Evolutionary conservation across 1,284 basidiomycete genomes (phyloP), one percentile per base, ranked within the genome.

Genomic region (Earliella scabrosa): DNA sequence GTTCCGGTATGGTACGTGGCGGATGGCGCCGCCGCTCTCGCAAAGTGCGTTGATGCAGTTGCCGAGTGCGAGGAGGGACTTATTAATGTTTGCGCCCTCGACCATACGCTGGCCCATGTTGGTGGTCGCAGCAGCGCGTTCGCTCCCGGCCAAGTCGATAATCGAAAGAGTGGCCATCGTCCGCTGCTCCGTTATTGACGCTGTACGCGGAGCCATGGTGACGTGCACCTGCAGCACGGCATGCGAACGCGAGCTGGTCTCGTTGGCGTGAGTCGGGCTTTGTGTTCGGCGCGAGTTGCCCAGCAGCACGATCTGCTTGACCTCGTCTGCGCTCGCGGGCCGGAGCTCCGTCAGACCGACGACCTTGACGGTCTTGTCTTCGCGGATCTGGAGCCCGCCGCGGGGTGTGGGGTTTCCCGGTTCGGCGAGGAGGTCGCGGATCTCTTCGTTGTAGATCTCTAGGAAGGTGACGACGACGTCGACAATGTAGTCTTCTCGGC

Each of bases 61-160:
- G 32, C 95, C 94, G 29, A 98, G 83, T 4, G 96, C 94, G 45
- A 98, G 86, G 6, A 98, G 83, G 16, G 95, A 97, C 74, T 97
- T 95, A 78, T 98, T 98, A 78, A 98, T 98, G 69, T 97, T 97
- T 40, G 95, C 95, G 34, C 96, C 96, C 72, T 98, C 96, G 32
- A 96, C 88, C 90, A 98, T 94, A 24, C 96, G 88, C 64, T 95
- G 90, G n/a, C 96, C 96, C 87, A 96, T 95, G 73, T 98, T 98
- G 44, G 83, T 88, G 1, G 96, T 98, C 0, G 94, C 95, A 9
- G 94, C 92, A 9, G 96, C 96, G 21, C 96, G 87, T 70, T 98
- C 96, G 66, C 93, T 96, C 20, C 96, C 96, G 6, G 96, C 96
- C 52, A 98, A 80, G 75, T 98, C 96, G 70, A 98, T 98, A 67